phyloP scores from a whole-genome alignment of 2,329 filamentous ascomycete genomes.

The Colletotrichum zoysiae region DNA sequence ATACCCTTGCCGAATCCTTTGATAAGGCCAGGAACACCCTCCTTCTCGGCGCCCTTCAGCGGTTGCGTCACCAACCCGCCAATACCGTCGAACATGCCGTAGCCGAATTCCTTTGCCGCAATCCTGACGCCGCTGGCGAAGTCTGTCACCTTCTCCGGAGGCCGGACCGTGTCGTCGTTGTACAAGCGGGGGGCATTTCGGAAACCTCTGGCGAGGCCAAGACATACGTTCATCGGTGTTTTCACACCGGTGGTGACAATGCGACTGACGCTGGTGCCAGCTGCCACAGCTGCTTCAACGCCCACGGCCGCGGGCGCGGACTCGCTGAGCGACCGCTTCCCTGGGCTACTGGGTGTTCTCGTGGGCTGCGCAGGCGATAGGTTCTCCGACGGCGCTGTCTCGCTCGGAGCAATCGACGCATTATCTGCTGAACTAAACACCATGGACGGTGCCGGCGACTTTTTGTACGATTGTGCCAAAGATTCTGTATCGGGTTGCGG shows the following conservation, averaged over 20 bases:
- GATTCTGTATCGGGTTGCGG: constrained; percentile 13
- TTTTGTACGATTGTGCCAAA: constrained; percentile 8
- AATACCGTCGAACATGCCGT: constrained; percentile 85
- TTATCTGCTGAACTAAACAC: constrained; percentile 46
- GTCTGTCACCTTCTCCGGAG: constrained; percentile 83
- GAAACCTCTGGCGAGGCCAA: constrained; percentile 87
- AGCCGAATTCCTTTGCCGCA: constrained; percentile 82
- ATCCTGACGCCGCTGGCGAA: constrained; percentile 81
- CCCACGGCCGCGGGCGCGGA: constrained; percentile 46
- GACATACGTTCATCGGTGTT: constrained; percentile 85
- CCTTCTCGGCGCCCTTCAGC: constrained; percentile 66
- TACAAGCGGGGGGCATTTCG: constrained; percentile 89
- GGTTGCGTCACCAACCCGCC: constrained; percentile 86
- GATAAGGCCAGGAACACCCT: constrained; percentile 70
- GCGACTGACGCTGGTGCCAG: constrained; percentile 76
- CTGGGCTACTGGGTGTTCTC: constrained; percentile 27
- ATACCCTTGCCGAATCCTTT: constrained; percentile 88
- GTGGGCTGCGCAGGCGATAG: constrained; percentile 9
- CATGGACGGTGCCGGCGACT: constrained; percentile 35
- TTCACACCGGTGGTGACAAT: constrained; percentile 82
- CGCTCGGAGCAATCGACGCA: constrained; percentile 50
- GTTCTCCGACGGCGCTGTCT: constrained; percentile 51
- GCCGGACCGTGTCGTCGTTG: constrained; percentile 84
- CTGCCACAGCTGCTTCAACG: constrained; percentile 72
- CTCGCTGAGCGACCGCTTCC: constrained; percentile 42